Conservation (phyloP, 805 yeast species). For the Zygotorulaspora florentina region DNA sequence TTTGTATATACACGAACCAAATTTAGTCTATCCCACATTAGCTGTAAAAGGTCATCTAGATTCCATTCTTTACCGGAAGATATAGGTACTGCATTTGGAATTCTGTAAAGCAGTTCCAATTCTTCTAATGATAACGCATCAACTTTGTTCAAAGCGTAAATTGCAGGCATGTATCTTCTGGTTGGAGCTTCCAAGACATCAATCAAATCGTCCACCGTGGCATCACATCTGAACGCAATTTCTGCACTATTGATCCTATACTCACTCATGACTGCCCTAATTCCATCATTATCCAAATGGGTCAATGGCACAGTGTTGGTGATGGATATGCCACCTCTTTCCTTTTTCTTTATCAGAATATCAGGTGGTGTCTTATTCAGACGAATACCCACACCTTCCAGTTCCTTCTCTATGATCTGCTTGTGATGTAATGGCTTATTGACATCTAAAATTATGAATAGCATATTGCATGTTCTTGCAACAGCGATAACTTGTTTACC, state of each 20-base stretch:
- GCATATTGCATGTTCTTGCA: conserved; percentile 93
- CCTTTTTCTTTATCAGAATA: conserved; percentile 86
- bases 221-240: conserved; percentile 94
- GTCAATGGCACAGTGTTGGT: conserved; percentile 92
- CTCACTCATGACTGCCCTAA: conserved; percentile 93
- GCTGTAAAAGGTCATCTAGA: conserved; percentile 85
- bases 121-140: conserved; percentile 94
- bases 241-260: conserved; percentile 94
- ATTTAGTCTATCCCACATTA: conserved; percentile 91
- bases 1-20: conserved; percentile 95
- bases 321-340: conserved; percentile 91
- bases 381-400: conserved; percentile 97
- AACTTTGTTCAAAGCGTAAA: conserved; percentile 91
- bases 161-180: conserved; percentile 92
- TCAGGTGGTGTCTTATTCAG: conserved; percentile 91
- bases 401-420: conserved; percentile 86
- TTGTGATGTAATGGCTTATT: conserved; percentile 94
- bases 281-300: conserved; percentile 86
- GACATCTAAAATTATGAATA: conserved; percentile 92
- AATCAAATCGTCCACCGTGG: conserved; percentile 93
- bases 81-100: conserved; percentile 96
- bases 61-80: conserved; percentile 97
- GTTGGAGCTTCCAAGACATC: conserved; percentile 88
- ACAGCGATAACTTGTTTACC: conserved; percentile 98
- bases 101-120: conserved; percentile 80